Evolutionary conservation across 2,329 filamentous ascomycete genomes (phyloP).

Genomic region (Metarhizium humberi): DNA sequence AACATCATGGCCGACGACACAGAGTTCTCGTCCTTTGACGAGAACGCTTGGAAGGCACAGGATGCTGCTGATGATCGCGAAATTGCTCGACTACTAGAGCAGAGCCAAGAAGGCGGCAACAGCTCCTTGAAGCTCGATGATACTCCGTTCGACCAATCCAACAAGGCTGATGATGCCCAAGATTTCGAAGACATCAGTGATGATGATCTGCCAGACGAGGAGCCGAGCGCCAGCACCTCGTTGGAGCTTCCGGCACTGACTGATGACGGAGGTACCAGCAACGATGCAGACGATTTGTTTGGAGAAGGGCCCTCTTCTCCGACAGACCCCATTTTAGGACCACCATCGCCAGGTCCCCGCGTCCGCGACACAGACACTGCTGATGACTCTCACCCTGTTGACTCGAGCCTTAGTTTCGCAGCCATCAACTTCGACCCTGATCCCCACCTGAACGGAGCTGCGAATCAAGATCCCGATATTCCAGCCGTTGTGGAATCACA

Average conservation of each 20-base stretch:
- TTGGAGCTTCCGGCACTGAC: constrained; percentile 44
- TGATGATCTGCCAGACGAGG: constrained; percentile 81
- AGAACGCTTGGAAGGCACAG: constrained; percentile 30
- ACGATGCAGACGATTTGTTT: constrained; percentile 60
- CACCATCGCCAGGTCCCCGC: constrained; percentile 34
- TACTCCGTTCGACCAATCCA: constrained; percentile 48
- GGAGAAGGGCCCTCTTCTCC: constrained; percentile 50
- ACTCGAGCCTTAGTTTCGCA: constrained; percentile 24
- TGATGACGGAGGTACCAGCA: constrained; percentile 51
- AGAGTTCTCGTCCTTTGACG: constrained; percentile 26
- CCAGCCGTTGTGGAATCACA: constrained; percentile 64
- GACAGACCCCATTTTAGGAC: constrained; percentile 29
- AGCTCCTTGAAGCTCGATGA: constrained; percentile 34
- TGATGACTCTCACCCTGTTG: constrained; percentile 23
- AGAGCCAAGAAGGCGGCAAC: constrained; percentile 28
- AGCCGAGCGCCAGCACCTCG: constrained; percentile 32
- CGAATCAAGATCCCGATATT: constrained; percentile 52
- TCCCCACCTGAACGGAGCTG: constrained; percentile 29
- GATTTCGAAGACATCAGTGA: constrained; percentile 90
- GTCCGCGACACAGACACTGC: constrained; percentile 29
- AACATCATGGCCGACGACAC: constrained; percentile 22
- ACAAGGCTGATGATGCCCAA: constrained; percentile 86
- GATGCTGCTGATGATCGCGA: constrained; percentile 39
- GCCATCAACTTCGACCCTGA: constrained; percentile 41
- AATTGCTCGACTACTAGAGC: constrained; percentile 34